These are phyloP conservation scores for Fusarium aywerte DNA, from an alignment of 2,329 filamentous ascomycete species.

Conservation along the genomic window DNA sequence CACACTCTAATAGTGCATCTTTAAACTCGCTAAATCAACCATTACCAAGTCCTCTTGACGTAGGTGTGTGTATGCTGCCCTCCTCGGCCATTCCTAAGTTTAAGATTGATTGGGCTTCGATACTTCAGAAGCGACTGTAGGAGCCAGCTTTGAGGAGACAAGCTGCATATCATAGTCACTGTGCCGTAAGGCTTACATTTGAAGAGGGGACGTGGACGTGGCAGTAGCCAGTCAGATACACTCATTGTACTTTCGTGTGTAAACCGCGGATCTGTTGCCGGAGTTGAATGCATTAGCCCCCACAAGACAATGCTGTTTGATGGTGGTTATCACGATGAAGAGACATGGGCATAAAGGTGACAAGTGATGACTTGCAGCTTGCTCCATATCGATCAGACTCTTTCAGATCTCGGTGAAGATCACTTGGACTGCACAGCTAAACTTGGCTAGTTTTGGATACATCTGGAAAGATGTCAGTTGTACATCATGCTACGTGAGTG, in stretches of 20 bases:
- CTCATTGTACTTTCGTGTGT: slow-evolving; percentile 17
- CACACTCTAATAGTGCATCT: not conserved
- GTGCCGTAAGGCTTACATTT: slow-evolving; percentile 25
- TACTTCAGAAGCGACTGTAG: slow-evolving; percentile 30
- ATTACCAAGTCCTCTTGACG: not conserved
- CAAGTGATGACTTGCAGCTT: slow-evolving; percentile 25
- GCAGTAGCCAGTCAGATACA: slow-evolving; percentile 36
- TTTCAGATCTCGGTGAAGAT: slow-evolving; percentile 28
- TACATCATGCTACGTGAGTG: slow-evolving; percentile 31
- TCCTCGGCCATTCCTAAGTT: slow-evolving; percentile 17
- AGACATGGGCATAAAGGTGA: slow-evolving; percentile 3
- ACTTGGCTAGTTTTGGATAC: slow-evolving; percentile 11
- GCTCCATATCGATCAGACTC: slow-evolving; percentile 26
- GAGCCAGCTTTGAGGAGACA: slow-evolving; percentile 25
- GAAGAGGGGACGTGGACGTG: slow-evolving; percentile 26
- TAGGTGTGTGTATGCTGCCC: slow-evolving; percentile 3
- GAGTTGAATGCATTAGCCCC: slow-evolving; percentile 25
- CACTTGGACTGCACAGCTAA: slow-evolving; percentile 14
- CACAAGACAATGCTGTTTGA: slow-evolving; percentile 8
- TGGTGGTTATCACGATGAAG: not conserved
- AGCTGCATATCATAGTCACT: slow-evolving; percentile 21
- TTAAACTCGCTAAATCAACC: not conserved
- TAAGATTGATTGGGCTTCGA: slow-evolving; percentile 35
- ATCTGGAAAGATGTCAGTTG: slow-evolving; percentile 37
- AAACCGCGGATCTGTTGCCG: slow-evolving; percentile 31